These are phyloP conservation scores for Eucommia ulmoides DNA, from an alignment of 257 asterid genomes.

Conservation along the genomic window DNA sequence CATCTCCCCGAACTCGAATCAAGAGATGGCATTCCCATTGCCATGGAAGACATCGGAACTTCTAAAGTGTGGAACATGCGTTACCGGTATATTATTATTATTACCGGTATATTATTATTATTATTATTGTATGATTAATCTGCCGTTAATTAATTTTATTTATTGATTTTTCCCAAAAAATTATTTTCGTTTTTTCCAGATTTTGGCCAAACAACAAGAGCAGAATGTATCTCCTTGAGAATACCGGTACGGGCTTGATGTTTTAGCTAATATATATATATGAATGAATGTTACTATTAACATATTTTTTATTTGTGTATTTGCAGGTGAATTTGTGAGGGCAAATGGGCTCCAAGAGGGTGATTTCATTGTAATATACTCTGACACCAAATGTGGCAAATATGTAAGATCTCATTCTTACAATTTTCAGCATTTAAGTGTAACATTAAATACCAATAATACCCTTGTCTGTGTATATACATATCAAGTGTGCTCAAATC, in stretches of 20 bases:
- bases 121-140: no score
- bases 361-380: constrained; percentile 52
- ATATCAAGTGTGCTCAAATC: no score
- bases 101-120: background rate
- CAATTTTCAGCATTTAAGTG: background rate
- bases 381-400: constrained; percentile 68
- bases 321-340: constrained; percentile 49
- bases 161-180: background rate
- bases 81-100: background rate
- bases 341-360: constrained; percentile 60
- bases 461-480: no score
- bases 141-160: background rate
- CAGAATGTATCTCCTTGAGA: constrained; percentile 90
- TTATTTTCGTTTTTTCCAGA: constrained; percentile 15
- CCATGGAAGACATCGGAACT: constrained; percentile 4
- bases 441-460: no score
- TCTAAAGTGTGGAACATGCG: constrained; percentile 1
- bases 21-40: background rate
- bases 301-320: background rate
- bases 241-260: constrained; percentile 36
- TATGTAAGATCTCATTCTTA: constrained; percentile 33
- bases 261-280: background rate
- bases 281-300: background rate
- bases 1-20: constrained; percentile 3
- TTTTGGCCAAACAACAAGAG: constrained; percentile 89